Conservation (phyloP, 768 basidiomycete species). For the Tylopilus felleus region DNA sequence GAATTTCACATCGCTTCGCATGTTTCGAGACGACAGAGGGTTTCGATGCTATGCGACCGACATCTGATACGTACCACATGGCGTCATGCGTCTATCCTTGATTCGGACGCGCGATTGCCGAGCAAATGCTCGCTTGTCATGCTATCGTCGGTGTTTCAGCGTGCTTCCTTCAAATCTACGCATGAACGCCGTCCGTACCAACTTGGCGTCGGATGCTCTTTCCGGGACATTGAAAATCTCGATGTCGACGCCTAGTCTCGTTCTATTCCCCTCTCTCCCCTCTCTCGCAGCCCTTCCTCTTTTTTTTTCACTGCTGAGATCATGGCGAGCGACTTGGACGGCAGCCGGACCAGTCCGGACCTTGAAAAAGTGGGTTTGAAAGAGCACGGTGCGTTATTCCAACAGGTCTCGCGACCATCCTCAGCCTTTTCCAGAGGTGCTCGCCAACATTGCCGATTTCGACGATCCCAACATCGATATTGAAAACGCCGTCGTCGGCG, state of each 20-base stretch:
- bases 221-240: background rate
- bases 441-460: slow-evolving; percentile 20
- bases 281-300: background rate
- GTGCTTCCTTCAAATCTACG: background rate
- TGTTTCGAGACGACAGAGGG: too few relatives aligned
- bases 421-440: background rate
- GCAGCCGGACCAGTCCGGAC: background rate
- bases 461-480: slow-evolving; percentile 38
- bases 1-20: too few relatives aligned
- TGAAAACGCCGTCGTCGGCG: slow-evolving; percentile 11
- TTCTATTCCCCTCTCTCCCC: background rate
- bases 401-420: background rate
- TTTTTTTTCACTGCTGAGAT: background rate
- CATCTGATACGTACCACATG: too few relatives aligned
- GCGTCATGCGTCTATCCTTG: too few relatives aligned
- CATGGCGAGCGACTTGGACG: slow-evolving; percentile 15
- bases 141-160: too few relatives aligned
- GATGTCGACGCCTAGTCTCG: too few relatives aligned
- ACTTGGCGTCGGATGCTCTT: background rate
- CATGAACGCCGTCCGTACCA: too few relatives aligned
- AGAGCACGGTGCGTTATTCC: slow-evolving; percentile 3
- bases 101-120: background rate
- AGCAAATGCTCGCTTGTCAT: background rate
- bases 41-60: too few relatives aligned
- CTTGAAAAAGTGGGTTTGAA: slow-evolving; percentile 14